Conservation (phyloP, 306 rosid genomes). For the Sophora flavescens region DNA sequence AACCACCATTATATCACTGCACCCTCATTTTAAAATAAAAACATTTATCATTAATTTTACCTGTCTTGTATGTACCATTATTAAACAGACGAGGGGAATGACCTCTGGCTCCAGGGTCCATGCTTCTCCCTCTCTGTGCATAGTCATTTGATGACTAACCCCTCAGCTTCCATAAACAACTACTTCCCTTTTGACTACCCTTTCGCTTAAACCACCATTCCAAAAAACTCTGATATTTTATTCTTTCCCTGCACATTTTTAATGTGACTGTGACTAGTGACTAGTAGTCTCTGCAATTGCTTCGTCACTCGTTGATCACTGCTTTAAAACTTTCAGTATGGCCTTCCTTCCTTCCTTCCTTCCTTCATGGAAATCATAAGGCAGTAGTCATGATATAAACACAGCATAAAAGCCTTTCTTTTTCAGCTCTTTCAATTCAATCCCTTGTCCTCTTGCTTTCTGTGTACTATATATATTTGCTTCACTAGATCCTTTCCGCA, state of each 20-base stretch:
- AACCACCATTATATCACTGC: constrained; percentile 56
- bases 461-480: constrained; percentile 21
- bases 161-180: constrained; percentile 61
- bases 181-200: constrained; percentile 57
- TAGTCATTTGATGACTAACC: constrained; percentile 48
- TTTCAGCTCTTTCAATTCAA: constrained; percentile 31
- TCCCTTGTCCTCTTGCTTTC: constrained; percentile 11
- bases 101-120: background rate
- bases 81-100: constrained; percentile 21
- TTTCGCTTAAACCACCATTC: constrained; percentile 59
- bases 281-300: constrained; percentile 38
- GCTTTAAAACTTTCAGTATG: constrained; percentile 17
- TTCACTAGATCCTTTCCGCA: background rate
- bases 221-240: constrained; percentile 44
- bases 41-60: background rate
- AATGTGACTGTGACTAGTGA: constrained; percentile 39
- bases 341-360: constrained; percentile 44
- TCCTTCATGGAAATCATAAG: constrained; percentile 66
- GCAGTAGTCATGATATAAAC: constrained; percentile 57
- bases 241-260: constrained; percentile 37
- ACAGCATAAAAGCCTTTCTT: constrained; percentile 30
- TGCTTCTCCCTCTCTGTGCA: constrained; percentile 25
- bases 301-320: background rate
- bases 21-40: constrained; percentile 7
- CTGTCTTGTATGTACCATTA: constrained; percentile 17